Base-by-base conservation (phyloP, 495 filamentous ascomycete genomes). In the Daldinia loculata region DNA sequence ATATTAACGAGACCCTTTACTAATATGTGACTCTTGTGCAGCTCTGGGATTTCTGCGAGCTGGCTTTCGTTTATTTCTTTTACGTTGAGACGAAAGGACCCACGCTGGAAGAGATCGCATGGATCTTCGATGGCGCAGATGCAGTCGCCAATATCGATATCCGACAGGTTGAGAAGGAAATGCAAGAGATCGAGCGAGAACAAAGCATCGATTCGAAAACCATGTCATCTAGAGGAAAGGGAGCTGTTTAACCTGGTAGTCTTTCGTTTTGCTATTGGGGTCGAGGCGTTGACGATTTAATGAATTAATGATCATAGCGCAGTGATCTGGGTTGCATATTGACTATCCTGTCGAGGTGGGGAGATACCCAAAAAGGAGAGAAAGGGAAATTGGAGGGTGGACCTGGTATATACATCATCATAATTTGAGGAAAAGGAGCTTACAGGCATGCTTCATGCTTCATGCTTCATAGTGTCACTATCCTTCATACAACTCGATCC, bases 61-160 rank as follows among this genome's bases (percentile, higher is more conserved):
- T 90, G 24, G 48, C 83, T 3, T 87, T 90, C 61, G 89, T 90
- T n/a, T 91, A 84, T 79, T 87, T 89, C 79, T 85, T 88, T 77
- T 92, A 88, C 61, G 81, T 89, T 24, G 89, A 92, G 77, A 92
- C 89, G 12, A 86, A 86, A 56, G 87, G 87, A 9, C 86, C 85
- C 0, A 88, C 88, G 0, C 83, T 91, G 4, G 89, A 91, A 70
- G 89, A 90, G 66, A 86, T 90, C 63, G 84, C 86, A 3, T 76
- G 79, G 55, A 81, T 87, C 56, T 89, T 90, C 69, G 88, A 89
- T 71, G 88, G 88, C 15, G 83, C 84, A 8, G 74, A 79, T 12
- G 87, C 87, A 56, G 80, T 87, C 27, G 84, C 83, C 12, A 75
- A 85, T 45, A 83, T 84, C 55, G 78, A 84, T 67, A 80, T 84